phyloP scores from a whole-genome alignment of 2,329 filamentous ascomycete species.

The Anthostomella pinea region DNA sequence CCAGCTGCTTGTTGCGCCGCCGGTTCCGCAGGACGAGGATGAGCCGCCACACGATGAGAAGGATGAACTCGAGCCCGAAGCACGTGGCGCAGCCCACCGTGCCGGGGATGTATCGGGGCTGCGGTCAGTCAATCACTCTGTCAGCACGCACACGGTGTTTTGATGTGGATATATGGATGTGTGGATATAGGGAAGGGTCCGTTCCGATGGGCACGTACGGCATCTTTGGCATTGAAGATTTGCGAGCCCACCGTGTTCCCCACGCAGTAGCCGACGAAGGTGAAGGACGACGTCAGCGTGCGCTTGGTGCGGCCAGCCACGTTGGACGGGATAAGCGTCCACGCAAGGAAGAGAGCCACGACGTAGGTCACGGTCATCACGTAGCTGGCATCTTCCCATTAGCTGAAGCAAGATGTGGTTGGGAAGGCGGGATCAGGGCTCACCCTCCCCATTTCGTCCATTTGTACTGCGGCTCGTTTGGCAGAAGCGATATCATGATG shows the following conservation, averaged over 20 bases:
- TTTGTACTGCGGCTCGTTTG: constrained; percentile 33
- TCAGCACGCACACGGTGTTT: too few relatives aligned
- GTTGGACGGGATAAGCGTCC: constrained; percentile 42
- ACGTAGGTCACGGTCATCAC: constrained; percentile 35
- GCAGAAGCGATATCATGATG: constrained; percentile 34
- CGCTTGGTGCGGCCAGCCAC: constrained; percentile 46
- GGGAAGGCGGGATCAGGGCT: constrained; percentile 5
- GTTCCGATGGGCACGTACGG: constrained; percentile 30
- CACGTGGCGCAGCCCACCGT: constrained; percentile 38
- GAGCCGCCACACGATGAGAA: constrained; percentile 38
- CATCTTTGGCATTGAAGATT: constrained; percentile 43
- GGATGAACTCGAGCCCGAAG: constrained; percentile 36
- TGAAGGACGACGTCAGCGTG: constrained; percentile 42
- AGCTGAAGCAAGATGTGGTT: neutral
- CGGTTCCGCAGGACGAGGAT: constrained; percentile 41
- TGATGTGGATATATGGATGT: too few relatives aligned
- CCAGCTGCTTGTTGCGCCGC: constrained; percentile 29
- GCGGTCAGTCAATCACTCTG: too few relatives aligned
- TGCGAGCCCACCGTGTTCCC: constrained; percentile 47
- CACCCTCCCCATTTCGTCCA: constrained; percentile 38
- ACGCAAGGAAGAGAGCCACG: constrained; percentile 33
- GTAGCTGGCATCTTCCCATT: constrained; percentile 18
- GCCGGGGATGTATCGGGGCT: constrained; percentile 42
- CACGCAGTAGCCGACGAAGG: constrained; percentile 45
- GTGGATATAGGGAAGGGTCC: too few relatives aligned